phyloP scores from a whole-genome alignment of 2,329 filamentous ascomycete genomes.

The Myriosclerotinia curreyana region DNA sequence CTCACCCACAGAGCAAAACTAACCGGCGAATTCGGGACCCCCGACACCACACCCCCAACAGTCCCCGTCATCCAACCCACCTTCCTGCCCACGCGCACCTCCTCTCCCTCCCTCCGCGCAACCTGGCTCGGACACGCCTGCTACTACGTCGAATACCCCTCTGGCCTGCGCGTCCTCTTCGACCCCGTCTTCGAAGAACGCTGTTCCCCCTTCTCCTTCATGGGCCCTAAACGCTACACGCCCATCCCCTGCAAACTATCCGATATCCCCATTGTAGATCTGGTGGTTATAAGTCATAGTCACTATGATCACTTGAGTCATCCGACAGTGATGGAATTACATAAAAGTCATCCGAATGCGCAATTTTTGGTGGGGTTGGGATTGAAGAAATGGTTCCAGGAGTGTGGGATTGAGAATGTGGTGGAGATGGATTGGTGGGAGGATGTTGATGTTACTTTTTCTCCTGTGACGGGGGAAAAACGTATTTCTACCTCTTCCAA shows the following conservation, averaged over 20 bases:
- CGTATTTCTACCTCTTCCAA: conserved; percentile 30
- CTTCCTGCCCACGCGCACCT: conserved; percentile 55
- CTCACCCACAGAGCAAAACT: conserved; percentile 21
- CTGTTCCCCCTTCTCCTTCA: conserved; percentile 70
- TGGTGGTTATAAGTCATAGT: conserved; percentile 53
- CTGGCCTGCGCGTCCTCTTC: conserved; percentile 82
- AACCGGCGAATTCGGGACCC: conserved; percentile 38
- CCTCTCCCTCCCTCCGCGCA: conserved; percentile 61
- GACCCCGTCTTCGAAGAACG: conserved; percentile 90
- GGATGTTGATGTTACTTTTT: conserved; percentile 70
- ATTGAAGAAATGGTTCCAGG: conserved; percentile 76
- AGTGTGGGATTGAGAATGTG: conserved; percentile 67
- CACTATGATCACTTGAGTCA: conserved; percentile 93
- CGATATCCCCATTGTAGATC: conserved; percentile 74
- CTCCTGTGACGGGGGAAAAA: too few species aligned
- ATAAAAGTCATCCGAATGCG: conserved; percentile 67
- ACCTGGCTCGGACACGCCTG: conserved; percentile 97
- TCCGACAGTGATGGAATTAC: conserved; percentile 68
- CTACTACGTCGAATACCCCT: conserved; percentile 87
- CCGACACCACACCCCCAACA: conserved; percentile 60
- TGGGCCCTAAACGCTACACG: conserved; percentile 76
- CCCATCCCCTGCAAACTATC: conserved; percentile 70
- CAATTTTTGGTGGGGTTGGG: conserved; percentile 88
- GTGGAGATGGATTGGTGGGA: conserved; percentile 98
- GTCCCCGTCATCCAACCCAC: conserved; percentile 58